Conservation (phyloP, 139 green algal genomes). For the Coccomyxa sp. region DNA sequence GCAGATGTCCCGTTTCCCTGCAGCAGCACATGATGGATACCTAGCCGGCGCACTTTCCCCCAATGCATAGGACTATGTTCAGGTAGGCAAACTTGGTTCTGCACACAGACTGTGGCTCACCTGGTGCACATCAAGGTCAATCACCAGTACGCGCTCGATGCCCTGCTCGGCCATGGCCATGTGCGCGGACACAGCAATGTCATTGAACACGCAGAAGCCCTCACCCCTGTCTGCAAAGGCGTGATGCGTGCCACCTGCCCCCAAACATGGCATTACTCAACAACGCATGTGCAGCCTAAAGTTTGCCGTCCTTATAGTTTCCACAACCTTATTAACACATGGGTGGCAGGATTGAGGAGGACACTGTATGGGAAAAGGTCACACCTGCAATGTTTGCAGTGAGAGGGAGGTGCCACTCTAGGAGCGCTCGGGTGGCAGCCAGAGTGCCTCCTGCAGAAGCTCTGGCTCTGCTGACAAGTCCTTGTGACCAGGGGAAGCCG, state of each 20-base stretch:
- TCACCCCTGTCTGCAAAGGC: constrained; percentile 56
- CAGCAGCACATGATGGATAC: background rate
- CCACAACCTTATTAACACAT: too few relatives aligned
- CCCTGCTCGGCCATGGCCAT: constrained; percentile 31
- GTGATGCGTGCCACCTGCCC: constrained; percentile 59
- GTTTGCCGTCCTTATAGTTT: too few relatives aligned
- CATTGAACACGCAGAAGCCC: constrained; percentile 65
- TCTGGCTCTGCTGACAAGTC: constrained; percentile 17
- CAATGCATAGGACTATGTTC: background rate
- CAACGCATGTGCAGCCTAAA: too few relatives aligned
- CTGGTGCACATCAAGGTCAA: constrained; percentile 64
- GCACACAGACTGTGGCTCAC: background rate
- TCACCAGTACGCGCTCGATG: constrained; percentile 40
- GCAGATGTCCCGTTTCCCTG: constrained; percentile 60
- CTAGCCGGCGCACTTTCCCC: background rate
- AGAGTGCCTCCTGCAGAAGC: constrained; percentile 38
- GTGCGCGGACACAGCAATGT: constrained; percentile 32
- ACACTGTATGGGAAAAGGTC: too few relatives aligned
- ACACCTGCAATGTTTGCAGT: constrained; percentile 48
- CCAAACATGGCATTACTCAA: background rate
- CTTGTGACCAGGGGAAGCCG: constrained; percentile 26
- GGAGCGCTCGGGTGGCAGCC: constrained; percentile 38
- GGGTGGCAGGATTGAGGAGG: too few relatives aligned
- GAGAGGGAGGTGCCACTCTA: constrained; percentile 16
- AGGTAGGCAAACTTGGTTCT: background rate